phyloP scores from a whole-genome alignment of 768 basidiomycete species.

The Boletus subcaerulescens region DNA sequence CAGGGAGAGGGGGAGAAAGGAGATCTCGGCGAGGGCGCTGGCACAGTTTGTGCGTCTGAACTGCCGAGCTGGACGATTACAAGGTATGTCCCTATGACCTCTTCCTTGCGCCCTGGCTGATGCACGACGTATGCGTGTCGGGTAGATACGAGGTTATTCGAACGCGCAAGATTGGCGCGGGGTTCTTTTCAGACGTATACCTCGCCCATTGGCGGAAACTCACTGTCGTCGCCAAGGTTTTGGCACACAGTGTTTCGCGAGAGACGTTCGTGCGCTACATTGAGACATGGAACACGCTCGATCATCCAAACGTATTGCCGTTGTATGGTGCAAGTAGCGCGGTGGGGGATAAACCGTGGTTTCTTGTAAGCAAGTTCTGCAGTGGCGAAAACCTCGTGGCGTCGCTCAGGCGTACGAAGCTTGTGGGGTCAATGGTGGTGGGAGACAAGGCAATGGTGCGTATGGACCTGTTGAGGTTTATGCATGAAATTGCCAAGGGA shows the following conservation, averaged over 20 bases:
- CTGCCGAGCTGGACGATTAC: slow-evolving; percentile 80
- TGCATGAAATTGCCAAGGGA: slow-evolving; percentile 73
- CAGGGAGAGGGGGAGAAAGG: not conserved
- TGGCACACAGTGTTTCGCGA: slow-evolving; percentile 58
- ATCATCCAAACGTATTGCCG: slow-evolving; percentile 67
- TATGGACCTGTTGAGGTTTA: slow-evolving; percentile 52
- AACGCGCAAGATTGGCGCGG: slow-evolving; percentile 64
- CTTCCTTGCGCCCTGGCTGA: not conserved
- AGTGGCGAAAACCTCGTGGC: slow-evolving; percentile 60
- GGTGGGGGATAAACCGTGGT: slow-evolving; percentile 68
- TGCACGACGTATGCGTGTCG: not conserved
- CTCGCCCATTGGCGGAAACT: slow-evolving; percentile 68
- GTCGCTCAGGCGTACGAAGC: slow-evolving; percentile 44
- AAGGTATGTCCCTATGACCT: slow-evolving; percentile 32
- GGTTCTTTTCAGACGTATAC: slow-evolving; percentile 78
- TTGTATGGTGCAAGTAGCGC: slow-evolving; percentile 78
- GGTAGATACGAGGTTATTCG: slow-evolving; percentile 71
- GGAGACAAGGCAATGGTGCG: not conserved
- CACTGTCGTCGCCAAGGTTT: slow-evolving; percentile 70
- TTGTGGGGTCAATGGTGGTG: not conserved
- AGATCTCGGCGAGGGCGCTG: not conserved
- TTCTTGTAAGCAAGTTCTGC: slow-evolving; percentile 74
- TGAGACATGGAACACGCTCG: slow-evolving; percentile 66
- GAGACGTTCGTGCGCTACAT: slow-evolving; percentile 69
- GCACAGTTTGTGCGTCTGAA: slow-evolving; percentile 12